Percentiles rank a stretch among this genome's conserved stretches.
phyloP scores from a whole-genome alignment of 495 filamentous ascomycete species.

The Chaetomium fimeti region DNA sequence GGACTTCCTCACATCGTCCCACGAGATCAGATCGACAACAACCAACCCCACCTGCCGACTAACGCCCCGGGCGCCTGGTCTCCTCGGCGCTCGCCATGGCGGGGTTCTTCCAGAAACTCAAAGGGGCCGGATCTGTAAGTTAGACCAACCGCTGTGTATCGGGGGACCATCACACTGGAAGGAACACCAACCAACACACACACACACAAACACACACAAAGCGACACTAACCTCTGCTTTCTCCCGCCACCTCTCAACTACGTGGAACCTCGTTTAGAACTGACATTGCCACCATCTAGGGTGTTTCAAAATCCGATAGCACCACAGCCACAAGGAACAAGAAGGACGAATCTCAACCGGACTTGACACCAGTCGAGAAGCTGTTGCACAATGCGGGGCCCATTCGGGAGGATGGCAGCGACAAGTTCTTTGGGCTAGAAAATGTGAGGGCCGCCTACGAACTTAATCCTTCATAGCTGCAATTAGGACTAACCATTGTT shows the following conservation, averaged over 20 bases:
- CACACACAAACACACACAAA: not conserved
- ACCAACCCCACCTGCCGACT: slow-evolving; percentile 21
- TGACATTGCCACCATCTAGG: slow-evolving; percentile 25
- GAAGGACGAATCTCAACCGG: slow-evolving; percentile 67
- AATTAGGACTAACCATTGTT: slow-evolving; percentile 26
- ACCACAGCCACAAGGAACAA: slow-evolving; percentile 52
- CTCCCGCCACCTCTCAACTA: not conserved
- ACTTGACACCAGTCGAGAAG: slow-evolving; percentile 78
- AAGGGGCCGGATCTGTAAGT: slow-evolving; percentile 40
- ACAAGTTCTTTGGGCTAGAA: slow-evolving; percentile 98
- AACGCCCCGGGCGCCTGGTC: slow-evolving; percentile 21
- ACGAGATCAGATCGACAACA: slow-evolving; percentile 12
- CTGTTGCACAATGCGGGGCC: slow-evolving; percentile 76
- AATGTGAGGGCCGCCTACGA: slow-evolving; percentile 63
- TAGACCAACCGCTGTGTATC: slow-evolving; percentile 7
- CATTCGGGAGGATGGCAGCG: slow-evolving; percentile 81
- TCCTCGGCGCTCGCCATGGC: slow-evolving; percentile 39
- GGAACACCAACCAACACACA: too few relatives aligned
- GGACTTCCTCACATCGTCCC: not conserved
- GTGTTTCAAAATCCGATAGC: slow-evolving; percentile 39
- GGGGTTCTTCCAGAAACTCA: slow-evolving; percentile 48
- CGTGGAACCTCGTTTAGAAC: slow-evolving; percentile 13
- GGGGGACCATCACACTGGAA: not conserved
- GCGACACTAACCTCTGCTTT: slow-evolving; percentile 17
- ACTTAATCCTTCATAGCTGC: slow-evolving; percentile 10